A percentile compares a stretch with the other conserved stretches of the same genome.
Conservation (phyloP, 805 yeast genomes). For the Debaryomyces castellii region DNA sequence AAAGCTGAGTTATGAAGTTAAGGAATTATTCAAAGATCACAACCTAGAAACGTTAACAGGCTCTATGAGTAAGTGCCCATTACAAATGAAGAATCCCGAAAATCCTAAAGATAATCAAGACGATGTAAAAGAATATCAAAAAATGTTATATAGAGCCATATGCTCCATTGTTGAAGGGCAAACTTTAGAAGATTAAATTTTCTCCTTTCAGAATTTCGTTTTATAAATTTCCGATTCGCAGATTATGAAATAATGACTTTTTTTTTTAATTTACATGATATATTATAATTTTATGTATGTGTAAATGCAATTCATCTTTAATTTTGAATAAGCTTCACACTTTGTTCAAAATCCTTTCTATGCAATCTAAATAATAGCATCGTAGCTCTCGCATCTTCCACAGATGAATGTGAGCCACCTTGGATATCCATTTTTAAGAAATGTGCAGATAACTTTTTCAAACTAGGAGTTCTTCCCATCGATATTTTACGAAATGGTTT, state of each 20-base stretch:
- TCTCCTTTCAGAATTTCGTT: neutral
- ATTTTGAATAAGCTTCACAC: conserved; percentile 2
- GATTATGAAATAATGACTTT: neutral
- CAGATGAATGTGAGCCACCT: conserved; percentile 75
- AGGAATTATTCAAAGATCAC: conserved; percentile 15
- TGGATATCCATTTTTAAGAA: conserved; percentile 65
- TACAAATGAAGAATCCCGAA: neutral
- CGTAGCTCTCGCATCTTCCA: conserved; percentile 87
- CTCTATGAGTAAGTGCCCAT: neutral
- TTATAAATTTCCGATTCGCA: neutral
- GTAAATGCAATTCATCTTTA: neutral
- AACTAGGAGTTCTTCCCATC: conserved; percentile 69
- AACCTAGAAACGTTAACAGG: conserved; percentile 11
- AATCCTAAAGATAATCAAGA: conserved; percentile 8
- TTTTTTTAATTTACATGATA: neutral
- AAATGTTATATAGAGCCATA: conserved; percentile 38
- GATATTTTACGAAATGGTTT: conserved; percentile 57
- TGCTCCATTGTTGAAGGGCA: conserved; percentile 36
- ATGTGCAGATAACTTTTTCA: conserved; percentile 63
- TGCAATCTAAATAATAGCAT: conserved; percentile 73
- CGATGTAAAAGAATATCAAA: conserved; percentile 23
- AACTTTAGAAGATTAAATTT: conserved; percentile 27
- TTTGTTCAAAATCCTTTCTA: conserved; percentile 59
- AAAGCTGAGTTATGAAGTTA: conserved; percentile 9
- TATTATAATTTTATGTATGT: neutral